Conservation (phyloP, 306 rosid species). For the Mimosa bimucronata region DNA sequence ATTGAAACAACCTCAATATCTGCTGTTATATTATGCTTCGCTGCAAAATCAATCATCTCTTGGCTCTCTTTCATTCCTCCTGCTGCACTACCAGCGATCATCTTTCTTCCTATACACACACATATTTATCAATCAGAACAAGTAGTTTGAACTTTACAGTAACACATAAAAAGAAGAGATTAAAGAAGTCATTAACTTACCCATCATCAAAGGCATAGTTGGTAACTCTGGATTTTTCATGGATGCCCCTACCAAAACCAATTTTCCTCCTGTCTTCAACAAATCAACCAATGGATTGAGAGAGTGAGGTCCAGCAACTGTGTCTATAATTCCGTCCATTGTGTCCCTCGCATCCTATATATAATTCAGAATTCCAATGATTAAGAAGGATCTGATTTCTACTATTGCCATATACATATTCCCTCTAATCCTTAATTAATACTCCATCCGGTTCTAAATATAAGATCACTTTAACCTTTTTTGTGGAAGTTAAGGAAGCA, state of each 20-base stretch:
- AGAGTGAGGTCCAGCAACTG: slow-evolving; percentile 15
- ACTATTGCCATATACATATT: no score
- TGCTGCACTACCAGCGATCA: slow-evolving; percentile 36
- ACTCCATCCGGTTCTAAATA: no score
- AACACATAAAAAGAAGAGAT: background rate
- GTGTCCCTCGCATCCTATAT: slow-evolving; percentile 44
- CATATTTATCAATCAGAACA: background rate
- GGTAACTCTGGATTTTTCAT: background rate
- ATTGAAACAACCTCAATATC: slow-evolving; percentile 47
- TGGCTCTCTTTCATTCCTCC: slow-evolving; percentile 43
- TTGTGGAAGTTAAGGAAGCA: no score
- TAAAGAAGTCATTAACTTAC: background rate
- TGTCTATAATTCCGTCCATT: slow-evolving; percentile 53
- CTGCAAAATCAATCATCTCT: slow-evolving; percentile 48
- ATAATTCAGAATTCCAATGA: background rate
- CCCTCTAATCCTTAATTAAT: no score
- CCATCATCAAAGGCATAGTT: background rate
- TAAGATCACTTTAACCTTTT: no score
- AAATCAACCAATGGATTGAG: slow-evolving; percentile 10
- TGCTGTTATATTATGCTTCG: slow-evolving; percentile 39
- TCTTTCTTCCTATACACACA: slow-evolving; percentile 36
- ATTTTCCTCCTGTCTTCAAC: background rate
- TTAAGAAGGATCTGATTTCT: background rate
- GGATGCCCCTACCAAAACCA: background rate
- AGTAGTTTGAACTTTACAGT: no score